These are phyloP conservation scores for Chrysoporthe cubensis DNA, from an alignment of 2,329 filamentous ascomycete species.

Conservation along the genomic window DNA sequence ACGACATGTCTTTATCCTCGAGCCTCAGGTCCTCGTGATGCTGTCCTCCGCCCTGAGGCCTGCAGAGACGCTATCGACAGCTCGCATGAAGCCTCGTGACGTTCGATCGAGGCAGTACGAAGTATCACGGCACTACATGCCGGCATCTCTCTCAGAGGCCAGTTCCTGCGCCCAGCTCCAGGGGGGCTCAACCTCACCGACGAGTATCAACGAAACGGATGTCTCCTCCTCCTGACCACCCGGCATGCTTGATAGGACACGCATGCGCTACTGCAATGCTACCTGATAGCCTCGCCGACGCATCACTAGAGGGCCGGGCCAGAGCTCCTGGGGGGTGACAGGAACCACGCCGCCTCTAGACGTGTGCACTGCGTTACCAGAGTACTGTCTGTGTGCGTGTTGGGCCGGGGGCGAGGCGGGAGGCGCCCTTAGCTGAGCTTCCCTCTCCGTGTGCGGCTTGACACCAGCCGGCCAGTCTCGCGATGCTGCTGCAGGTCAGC, in stretches of 20 bases:
- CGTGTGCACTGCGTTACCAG: conserved; percentile 13
- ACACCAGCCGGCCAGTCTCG: not conserved
- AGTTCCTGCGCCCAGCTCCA: conserved; percentile 10
- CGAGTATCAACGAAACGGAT: not conserved
- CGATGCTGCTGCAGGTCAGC: not conserved
- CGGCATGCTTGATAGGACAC: conserved; percentile 17
- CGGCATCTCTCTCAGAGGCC: conserved; percentile 5
- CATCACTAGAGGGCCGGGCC: not conserved
- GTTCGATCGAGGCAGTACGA: conserved; percentile 13
- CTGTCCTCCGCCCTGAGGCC: conserved; percentile 6
- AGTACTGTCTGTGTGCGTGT: not conserved
- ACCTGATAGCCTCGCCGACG: conserved; percentile 15
- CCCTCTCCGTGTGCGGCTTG: not conserved
- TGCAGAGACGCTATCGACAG: conserved; percentile 22
- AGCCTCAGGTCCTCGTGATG: conserved; percentile 7
- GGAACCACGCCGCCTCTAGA: not conserved
- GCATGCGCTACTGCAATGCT: conserved; percentile 25
- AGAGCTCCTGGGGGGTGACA: not conserved
- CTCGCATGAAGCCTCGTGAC: conserved; percentile 22
- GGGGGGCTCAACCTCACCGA: not conserved
- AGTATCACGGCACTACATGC: not conserved
- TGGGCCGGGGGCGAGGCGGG: not conserved
- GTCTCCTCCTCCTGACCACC: conserved; percentile 1
- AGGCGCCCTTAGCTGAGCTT: not conserved
- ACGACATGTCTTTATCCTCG: conserved; percentile 19